Evolutionary conservation across 192 early-diverging fungal genomes (phyloP).

Genomic region (Chytriomyces sp.): DNA sequence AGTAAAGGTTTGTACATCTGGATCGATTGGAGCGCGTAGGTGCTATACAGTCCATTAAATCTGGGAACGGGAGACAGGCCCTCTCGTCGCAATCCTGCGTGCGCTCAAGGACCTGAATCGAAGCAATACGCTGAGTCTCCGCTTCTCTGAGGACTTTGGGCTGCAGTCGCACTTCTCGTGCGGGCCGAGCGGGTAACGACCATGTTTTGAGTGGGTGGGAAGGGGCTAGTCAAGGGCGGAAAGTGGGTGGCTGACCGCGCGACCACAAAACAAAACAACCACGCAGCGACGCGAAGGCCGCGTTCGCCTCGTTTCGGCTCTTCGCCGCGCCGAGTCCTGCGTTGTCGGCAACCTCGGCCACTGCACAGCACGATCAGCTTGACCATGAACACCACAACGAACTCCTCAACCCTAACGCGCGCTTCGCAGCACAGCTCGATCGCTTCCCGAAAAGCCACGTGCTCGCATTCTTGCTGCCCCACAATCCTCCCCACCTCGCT

Average conservation of each 20-base stretch:
- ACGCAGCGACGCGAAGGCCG: slow-evolving; percentile 16
- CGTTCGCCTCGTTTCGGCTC: slow-evolving; percentile 23
- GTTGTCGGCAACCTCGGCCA: background rate
- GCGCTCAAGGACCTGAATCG: slow-evolving; percentile 41
- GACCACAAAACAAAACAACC: no score
- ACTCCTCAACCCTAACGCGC: no score
- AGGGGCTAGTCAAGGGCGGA: no score
- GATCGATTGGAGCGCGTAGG: no score
- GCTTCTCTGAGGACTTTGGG: slow-evolving; percentile 36
- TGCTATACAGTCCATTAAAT: no score
- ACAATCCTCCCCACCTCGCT: background rate
- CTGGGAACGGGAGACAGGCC: background rate
- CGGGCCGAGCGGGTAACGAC: slow-evolving; percentile 22
- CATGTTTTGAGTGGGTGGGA: no score
- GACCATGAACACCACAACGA: background rate
- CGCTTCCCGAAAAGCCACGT: background rate
- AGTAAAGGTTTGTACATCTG: no score
- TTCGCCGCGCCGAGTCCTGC: slow-evolving; percentile 1
- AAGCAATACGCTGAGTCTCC: slow-evolving; percentile 25
- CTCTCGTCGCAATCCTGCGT: slow-evolving; percentile 36
- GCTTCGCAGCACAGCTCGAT: slow-evolving; percentile 1
- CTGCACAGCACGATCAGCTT: background rate
- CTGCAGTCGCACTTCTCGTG: slow-evolving; percentile 39
- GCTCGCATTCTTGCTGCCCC: background rate
- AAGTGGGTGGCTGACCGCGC: no score